Evolutionary conservation across 345 rosid species (phyloP), one percentile per base, ranked within the genome.

Genomic region (Arabis alpina): DNA sequence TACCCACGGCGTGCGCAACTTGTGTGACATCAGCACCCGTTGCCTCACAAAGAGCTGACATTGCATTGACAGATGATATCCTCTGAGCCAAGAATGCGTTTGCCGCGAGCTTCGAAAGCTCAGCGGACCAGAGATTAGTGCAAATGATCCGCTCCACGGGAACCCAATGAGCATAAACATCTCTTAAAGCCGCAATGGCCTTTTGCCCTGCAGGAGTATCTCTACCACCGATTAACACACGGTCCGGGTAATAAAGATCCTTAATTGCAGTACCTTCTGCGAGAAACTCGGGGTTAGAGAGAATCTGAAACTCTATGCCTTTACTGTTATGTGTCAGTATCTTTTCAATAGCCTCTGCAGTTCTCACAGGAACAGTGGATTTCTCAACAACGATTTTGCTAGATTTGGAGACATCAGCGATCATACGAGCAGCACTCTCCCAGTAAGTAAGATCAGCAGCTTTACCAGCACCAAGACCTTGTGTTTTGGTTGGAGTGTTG

Each of bases 371-470:
- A 13, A 88, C 90, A 0, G 93, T 88, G 13, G 93, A 88, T 56
- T 88, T 88, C 83, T 88, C 93, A 6, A 88, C 93, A 48, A 85
- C 87, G 10, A 88, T 85, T 63, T 88, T 88, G 78, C 84, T 74
- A n/a, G 91, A 86, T 54, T 84, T 88, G 2, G 93, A 77, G 1
- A 88, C 87, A 68, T 88, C 90, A 61, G 91, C 93, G 27, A 88
- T 88, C 84, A 84, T 86, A 5, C 93, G 85, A 43, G 91, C 93
- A 14, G 91, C 91, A 65, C 91, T 88, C 82, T 88, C 93, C 93
- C 93, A 88, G 69, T 88, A 86, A 8, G 93, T 88, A 64, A 88
- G 82, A 68, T 86, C 93, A 51, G 90, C 93, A 2, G 90, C 93
- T 77, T 88, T 86, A 12, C 93, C 93, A 61, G 88, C 93, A 9